These are phyloP conservation scores for Citrullus amarus DNA, from an alignment of 306 rosid species.

Conservation along the genomic window DNA sequence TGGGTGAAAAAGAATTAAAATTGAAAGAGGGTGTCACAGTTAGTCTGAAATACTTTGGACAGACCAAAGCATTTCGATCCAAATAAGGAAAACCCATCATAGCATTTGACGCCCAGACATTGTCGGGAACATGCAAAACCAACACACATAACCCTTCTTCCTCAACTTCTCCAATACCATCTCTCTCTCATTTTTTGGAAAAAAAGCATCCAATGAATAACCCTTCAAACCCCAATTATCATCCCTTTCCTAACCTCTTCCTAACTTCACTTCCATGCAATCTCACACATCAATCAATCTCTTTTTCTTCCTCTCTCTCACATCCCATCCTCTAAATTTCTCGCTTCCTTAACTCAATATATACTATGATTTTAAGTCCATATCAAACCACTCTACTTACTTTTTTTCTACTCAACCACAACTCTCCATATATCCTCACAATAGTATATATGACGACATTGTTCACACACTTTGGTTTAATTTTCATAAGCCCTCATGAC, in stretches of 20 bases:
- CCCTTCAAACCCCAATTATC: slow-evolving; percentile 5
- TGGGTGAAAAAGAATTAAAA: slow-evolving; percentile 15
- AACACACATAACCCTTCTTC: slow-evolving; percentile 33
- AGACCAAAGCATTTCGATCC: slow-evolving; percentile 36
- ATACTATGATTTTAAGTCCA: no score
- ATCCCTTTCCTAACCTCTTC: slow-evolving; percentile 22
- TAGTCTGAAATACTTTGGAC: slow-evolving; percentile 10
- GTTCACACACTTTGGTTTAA: no score
- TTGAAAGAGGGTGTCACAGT: slow-evolving; percentile 19
- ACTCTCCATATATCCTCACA: no score
- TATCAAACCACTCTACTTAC: no score
- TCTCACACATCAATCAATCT: background rate
- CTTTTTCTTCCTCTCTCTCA: background rate
- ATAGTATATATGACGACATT: no score
- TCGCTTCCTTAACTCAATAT: no score
- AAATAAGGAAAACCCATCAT: slow-evolving; percentile 59
- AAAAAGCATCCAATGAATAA: slow-evolving; percentile 26
- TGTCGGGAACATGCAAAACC: slow-evolving; percentile 88
- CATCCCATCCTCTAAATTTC: no score
- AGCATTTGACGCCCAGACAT: slow-evolving; percentile 43
- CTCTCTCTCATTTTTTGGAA: slow-evolving; percentile 13
- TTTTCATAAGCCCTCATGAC: no score
- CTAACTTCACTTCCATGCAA: slow-evolving; percentile 1
- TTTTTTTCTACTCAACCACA: no score
- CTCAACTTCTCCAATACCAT: background rate